Conservation (phyloP, 2,329 filamentous ascomycete species). For the Mariannaea elegans region DNA sequence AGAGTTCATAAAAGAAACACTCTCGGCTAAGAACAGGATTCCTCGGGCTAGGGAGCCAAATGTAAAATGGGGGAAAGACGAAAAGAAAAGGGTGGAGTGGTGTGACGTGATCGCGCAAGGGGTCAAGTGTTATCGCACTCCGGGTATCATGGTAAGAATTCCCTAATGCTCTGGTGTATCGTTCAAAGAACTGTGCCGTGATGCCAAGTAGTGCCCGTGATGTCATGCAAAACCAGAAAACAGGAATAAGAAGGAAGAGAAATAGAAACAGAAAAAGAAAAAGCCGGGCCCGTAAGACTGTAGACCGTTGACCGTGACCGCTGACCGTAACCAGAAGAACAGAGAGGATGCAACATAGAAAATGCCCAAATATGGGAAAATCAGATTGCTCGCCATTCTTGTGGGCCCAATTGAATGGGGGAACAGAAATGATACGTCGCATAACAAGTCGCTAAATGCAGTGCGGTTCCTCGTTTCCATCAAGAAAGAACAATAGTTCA, state of each 20-base stretch:
- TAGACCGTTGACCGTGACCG: slow-evolving; percentile 23
- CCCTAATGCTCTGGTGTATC: slow-evolving; percentile 49
- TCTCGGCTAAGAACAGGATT: slow-evolving; percentile 26
- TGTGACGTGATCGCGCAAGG: slow-evolving; percentile 46
- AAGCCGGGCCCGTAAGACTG: slow-evolving; percentile 12
- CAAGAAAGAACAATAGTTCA: slow-evolving; percentile 6
- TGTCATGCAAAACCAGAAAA: slow-evolving; percentile 28
- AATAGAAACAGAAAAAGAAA: slow-evolving; percentile 20
- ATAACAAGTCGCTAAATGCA: slow-evolving; percentile 30
- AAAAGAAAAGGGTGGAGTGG: slow-evolving; percentile 48
- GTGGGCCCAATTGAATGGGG: neutral
- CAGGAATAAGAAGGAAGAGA: neutral
- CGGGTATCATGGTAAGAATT: slow-evolving; percentile 51
- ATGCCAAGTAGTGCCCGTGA: slow-evolving; percentile 39
- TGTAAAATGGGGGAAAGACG: slow-evolving; percentile 24
- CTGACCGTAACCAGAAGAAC: slow-evolving; percentile 11
- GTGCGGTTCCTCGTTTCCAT: slow-evolving; percentile 22
- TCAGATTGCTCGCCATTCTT: slow-evolving; percentile 10
- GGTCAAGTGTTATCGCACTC: slow-evolving; percentile 49
- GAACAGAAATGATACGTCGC: slow-evolving; percentile 17
- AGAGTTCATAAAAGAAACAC: slow-evolving; percentile 24
- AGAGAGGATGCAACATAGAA: slow-evolving; percentile 10
- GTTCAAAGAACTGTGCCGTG: slow-evolving; percentile 44
- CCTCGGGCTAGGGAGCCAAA: slow-evolving; percentile 26
- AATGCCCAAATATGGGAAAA: slow-evolving; percentile 6